Conservation (phyloP, 805 yeast genomes). For the Candida golubevii region DNA sequence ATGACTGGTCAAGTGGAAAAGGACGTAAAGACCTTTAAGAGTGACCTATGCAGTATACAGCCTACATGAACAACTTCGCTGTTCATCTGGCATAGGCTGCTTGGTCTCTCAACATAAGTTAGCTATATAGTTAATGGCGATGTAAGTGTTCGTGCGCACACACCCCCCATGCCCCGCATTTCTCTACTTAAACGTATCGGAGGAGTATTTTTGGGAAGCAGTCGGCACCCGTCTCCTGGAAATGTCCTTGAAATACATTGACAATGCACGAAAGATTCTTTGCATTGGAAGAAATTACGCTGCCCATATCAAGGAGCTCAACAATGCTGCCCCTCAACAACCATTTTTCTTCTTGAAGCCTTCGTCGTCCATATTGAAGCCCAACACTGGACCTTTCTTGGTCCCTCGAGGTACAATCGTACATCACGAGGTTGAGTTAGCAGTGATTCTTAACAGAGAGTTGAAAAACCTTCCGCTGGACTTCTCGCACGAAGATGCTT, state of each 20-base stretch:
- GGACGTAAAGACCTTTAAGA: no score
- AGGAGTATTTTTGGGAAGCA: no score
- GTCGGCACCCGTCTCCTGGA: no score
- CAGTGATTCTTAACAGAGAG: constrained; percentile 62
- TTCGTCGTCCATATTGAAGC: constrained; percentile 62
- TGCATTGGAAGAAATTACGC: constrained; percentile 97
- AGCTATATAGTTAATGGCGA: no score
- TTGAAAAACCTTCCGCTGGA: constrained; percentile 57
- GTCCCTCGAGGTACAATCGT: constrained; percentile 77
- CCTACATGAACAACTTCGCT: no score
- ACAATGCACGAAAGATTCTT: constrained; percentile 68
- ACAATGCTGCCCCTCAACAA: constrained; percentile 72
- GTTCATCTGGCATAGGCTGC: no score
- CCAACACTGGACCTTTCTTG: constrained; percentile 66
- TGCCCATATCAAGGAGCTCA: constrained; percentile 90
- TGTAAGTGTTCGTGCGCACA: no score
- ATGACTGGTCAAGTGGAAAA: no score
- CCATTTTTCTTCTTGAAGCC: constrained; percentile 96
- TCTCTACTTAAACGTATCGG: no score
- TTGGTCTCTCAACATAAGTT: no score
- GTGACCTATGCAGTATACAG: no score
- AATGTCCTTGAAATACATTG: constrained; percentile 44
- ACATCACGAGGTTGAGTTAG: constrained; percentile 94
- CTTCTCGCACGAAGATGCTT: constrained; percentile 63
- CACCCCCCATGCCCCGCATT: no score